Conservation (phyloP, 148 eudicot species). For the Rhododendron molle region DNA sequence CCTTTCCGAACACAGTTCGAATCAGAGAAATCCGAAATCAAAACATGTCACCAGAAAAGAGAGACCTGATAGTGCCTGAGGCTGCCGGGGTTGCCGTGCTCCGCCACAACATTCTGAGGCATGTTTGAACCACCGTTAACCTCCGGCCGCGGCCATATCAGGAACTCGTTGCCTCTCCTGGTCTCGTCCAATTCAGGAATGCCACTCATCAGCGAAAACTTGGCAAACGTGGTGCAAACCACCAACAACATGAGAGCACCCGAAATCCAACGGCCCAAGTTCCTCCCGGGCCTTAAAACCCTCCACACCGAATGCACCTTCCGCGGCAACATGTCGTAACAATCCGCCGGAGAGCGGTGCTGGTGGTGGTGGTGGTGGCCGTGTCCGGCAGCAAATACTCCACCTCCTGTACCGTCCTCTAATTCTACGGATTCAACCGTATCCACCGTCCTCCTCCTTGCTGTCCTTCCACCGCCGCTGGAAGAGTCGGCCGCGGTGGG, state of each 20-base stretch:
- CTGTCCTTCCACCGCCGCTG: neutral
- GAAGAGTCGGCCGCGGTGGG: neutral
- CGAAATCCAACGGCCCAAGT: neutral
- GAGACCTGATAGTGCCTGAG: neutral
- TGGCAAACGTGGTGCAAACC: conserved; percentile 4
- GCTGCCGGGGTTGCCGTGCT: neutral
- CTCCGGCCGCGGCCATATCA: neutral
- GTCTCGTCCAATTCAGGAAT: neutral
- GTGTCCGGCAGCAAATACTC: neutral
- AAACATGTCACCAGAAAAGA: neutral
- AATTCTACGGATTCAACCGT: neutral
- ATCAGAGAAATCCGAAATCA: neutral
- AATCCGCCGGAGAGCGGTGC: neutral
- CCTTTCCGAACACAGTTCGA: neutral
- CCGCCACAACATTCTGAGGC: neutral
- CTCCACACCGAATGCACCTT: neutral
- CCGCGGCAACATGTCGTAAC: neutral
- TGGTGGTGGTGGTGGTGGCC: neutral
- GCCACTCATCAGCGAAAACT: neutral
- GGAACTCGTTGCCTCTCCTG: neutral
- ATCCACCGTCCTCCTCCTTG: neutral
- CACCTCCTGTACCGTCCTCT: neutral
- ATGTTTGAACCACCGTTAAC: neutral
- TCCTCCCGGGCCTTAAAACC: neutral
- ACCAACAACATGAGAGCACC: neutral